Base-by-base conservation (phyloP, 2,329 filamentous ascomycete species). In the Talaromyces piceae region DNA sequence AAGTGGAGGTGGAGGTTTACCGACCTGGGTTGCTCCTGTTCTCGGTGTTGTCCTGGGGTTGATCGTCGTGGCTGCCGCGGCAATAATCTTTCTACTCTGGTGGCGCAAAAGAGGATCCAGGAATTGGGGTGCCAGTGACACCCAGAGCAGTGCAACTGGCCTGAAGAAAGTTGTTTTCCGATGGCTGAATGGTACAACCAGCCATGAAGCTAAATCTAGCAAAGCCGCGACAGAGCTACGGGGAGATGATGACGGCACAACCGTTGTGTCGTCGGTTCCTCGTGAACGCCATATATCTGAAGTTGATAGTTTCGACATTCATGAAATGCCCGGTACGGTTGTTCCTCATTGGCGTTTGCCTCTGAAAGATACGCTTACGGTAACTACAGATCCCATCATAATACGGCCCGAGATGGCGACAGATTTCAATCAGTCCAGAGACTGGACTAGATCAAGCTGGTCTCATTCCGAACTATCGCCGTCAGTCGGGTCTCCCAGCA, bases 11-110 rank as follows among this genome's bases (percentile, higher is more conserved):
- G 41, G 52, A 11, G 49, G 49, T 13, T 39, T 54, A 37, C 52
- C 52, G 11, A 41, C 3, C 18, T 54, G 49, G 52, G 49, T 52
- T n/a, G 52, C 49, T 8, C 47, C 52, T 3, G 52, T 54, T 22
- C 33, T 54, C 13, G 52, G 52, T 16, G 52, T 54, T 26, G 46
- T 54, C 11, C 39, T 54, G 2, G 52, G 52, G 2, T 48, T 54
- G 25, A 31, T 51, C 22, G 52, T 50, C 7, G 39, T 54, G 20
- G 52, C 43, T 25, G 48, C 44, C 5, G 52, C 43, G 6, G 16
- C 47, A 26, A 51, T 54, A 8, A 6, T 54, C 6, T 54, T 50
- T 30, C 25, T 54, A 11, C 49, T 54, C 22, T 54, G 52, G 52
- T 22, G 48, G 45, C 33, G 52, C 18, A 31, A 48, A 33, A 49